Percentiles rank a stretch among this genome's conserved stretches.
Conservation (phyloP, 768 basidiomycete species). For the Termitomyces sp. region DNA sequence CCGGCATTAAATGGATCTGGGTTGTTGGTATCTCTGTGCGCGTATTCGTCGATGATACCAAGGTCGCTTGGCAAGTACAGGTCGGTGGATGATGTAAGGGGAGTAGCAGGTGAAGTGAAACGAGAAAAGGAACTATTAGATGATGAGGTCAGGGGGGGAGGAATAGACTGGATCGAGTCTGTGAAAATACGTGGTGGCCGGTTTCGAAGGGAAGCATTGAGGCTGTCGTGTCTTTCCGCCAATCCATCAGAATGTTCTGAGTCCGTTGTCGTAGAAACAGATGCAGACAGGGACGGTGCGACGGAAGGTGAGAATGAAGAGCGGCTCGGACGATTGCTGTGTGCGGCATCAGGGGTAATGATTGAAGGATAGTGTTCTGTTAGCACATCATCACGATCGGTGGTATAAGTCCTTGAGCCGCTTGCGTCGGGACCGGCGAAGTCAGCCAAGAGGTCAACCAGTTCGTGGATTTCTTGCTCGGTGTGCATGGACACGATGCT, state of each 20-base stretch:
- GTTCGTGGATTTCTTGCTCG: constrained; percentile 45
- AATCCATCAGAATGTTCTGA: constrained; percentile 14
- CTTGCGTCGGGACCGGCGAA: constrained; percentile 5
- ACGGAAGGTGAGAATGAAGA: constrained; percentile 11
- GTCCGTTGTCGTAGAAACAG: constrained; percentile 11
- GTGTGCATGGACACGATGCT: constrained; percentile 44
- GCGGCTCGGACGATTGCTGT: constrained; percentile 3
- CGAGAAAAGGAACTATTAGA: constrained; percentile 31
- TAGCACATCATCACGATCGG: background rate
- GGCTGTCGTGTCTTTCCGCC: constrained; percentile 5
- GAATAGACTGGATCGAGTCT: constrained; percentile 11
- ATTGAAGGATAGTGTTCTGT: constrained; percentile 1
- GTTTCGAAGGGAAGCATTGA: constrained; percentile 14
- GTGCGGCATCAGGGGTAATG: background rate
- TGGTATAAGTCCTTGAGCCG: background rate
- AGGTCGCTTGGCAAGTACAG: constrained; percentile 18
- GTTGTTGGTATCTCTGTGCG: constrained; percentile 1
- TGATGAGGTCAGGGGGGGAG: constrained; percentile 43
- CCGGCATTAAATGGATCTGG: constrained; percentile 9
- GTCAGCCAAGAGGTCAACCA: constrained; percentile 43
- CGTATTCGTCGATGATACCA: constrained; percentile 33
- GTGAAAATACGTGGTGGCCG: constrained; percentile 19
- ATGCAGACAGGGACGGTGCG: constrained; percentile 10
- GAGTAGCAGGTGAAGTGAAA: constrained; percentile 24
- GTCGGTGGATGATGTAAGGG: constrained; percentile 24